Base-by-base conservation (phyloP, 179 eudicot genomes). In the Heliamphora pulchella region DNA sequence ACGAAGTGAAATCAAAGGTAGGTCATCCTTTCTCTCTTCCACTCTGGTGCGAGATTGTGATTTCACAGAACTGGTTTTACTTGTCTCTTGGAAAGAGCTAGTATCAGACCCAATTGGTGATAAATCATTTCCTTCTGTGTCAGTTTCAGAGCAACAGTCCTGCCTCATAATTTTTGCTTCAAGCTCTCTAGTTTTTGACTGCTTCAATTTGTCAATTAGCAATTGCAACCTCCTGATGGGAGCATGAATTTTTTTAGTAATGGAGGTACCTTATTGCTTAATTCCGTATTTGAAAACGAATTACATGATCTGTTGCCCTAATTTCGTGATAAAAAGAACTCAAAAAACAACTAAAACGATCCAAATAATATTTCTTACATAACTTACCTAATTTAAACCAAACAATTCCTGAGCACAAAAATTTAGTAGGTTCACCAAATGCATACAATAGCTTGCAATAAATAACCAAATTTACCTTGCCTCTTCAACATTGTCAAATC, bases 401-500 rank as follows among this genome's bases (percentile, higher is more conserved):
- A 57, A 51, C n/a, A 41, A 54, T 39, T 63, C 46, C 8, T 31
- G 18, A 39, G n/a, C 61, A 6, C 53, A 18, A 13, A 58, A 76
- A 5, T 14, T 57, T 51, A 41, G 9, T 8, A 9, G 47, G 64
- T 41, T 55, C 46, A 65, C 66, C 4, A 63, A 63, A 58, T 70
- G 78, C 55, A 7, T 20, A 76, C 76, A 17, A 43, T 41, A 31
- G 46, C 58, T 80, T 51, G 72, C 79, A 81, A 15, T 59, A 80
- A 64, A n/a, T n/a, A n/a, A n/a, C 58, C 58, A 75, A 9, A 59
- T 75, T 74, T 91, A 94, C 99, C 98, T 94, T 74, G 91, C 97
- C 84, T 94, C 93, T 77, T 92, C 97, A 86, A 80, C 86, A 71
- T 94, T 87, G 76, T 92, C 97, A 86, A 92, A 92, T 87, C 99